Base-by-base conservation (phyloP, 306 rosid species). In the Trifolium repens region DNA sequence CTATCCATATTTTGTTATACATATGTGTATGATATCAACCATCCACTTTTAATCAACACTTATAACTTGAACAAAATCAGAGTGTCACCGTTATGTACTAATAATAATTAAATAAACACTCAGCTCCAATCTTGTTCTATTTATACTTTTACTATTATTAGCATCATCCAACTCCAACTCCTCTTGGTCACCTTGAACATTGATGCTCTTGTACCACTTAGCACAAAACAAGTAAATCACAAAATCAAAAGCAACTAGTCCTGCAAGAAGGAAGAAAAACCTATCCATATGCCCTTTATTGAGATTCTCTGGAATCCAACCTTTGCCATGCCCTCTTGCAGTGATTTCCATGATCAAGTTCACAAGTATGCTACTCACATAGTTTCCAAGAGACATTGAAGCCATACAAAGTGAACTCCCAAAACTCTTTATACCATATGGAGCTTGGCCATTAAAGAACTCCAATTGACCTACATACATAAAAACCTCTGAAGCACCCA, bases 331-430 rank as follows among this genome's bases (percentile, higher is more conserved):
- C 2, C 83, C 88, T 76, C 46, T 84, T 14, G 87, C 67, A 1
- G 92, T 88, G 11, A 88, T 86, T 30, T 66, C 52, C 84, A 78
- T 86, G 1, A 89, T 83, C 65, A 86, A 50, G n/a, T 66, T 60
- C 53, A 89, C 89, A 35, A 89, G 60, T 83, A 89, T 70, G 65
- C 89, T 89, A 75, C 90, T 89, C 3, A 83, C 87, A 67, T 80
- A 89, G 62, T 89, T 89, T 4, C 93, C 93, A 24, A 89, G 89
- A 37, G 93, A 84, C 9, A 89, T 89, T 8, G 93, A 89, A 16
- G 93, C 93, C 93, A 89, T 88, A 53, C 93, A 89, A 14, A 89
- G 90, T 5, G 93, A 86, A 61, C 90, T 89, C 0, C 90, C 93
- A 63, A 89, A 80, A 44, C 93, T 89, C 19, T 84, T 89, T 43